phyloP scores from a whole-genome alignment of 2,329 filamentous ascomycete species.

The Ophiocordyceps camponoti-rufipedis region DNA sequence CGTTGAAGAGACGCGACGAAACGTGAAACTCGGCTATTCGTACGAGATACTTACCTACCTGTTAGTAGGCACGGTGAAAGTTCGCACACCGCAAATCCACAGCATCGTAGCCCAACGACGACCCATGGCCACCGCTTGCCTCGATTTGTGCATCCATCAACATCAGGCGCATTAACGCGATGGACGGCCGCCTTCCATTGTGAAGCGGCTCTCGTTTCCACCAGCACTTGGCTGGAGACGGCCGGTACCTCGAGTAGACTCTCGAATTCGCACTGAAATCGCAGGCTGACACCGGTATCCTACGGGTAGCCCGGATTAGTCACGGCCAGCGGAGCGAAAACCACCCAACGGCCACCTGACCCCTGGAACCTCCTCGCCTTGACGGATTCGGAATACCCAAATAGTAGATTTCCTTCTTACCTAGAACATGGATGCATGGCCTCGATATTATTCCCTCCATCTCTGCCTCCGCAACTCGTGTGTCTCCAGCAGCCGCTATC shows the following conservation, averaged over 20 bases:
- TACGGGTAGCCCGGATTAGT: background rate
- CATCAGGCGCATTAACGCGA: background rate
- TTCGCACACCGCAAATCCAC: too few relatives aligned
- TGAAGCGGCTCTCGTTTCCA: background rate
- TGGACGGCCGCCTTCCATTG: background rate
- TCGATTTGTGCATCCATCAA: too few relatives aligned
- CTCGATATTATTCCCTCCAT: background rate
- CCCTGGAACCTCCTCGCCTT: background rate
- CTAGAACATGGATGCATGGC: background rate
- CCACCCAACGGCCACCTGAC: background rate
- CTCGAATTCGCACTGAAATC: background rate
- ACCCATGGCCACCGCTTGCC: too few relatives aligned
- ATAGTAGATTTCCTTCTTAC: too few relatives aligned
- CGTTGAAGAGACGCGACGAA: too few relatives aligned
- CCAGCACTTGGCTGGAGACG: background rate
- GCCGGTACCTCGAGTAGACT: background rate
- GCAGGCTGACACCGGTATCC: background rate
- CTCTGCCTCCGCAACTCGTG: background rate
- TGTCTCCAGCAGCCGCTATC: conserved; percentile 2
- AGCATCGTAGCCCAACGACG: too few relatives aligned
- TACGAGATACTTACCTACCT: too few relatives aligned
- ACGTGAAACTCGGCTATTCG: too few relatives aligned
- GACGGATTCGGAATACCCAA: background rate
- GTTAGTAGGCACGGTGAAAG: too few relatives aligned
- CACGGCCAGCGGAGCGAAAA: background rate